Evolutionary conservation across 495 filamentous ascomycete genomes (phyloP).

Genomic region (Cercophora samala): DNA sequence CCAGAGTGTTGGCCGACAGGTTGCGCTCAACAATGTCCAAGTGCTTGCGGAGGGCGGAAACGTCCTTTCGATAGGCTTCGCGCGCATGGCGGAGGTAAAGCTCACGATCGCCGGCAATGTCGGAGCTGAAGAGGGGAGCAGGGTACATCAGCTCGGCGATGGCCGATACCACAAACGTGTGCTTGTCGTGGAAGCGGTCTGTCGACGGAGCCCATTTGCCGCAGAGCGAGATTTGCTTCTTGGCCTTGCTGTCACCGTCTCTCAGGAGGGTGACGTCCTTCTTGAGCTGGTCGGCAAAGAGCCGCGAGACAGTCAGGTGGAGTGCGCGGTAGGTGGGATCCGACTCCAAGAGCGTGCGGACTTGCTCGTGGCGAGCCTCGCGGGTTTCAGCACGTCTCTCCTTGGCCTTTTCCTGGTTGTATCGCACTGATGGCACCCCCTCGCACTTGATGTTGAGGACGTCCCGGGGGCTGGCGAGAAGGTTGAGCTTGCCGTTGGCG

Average conservation of each 20-base stretch:
- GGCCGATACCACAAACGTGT: slow-evolving; percentile 45
- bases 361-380: slow-evolving; percentile 29
- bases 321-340: slow-evolving; percentile 40
- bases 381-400: slow-evolving; percentile 11
- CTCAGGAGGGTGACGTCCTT: slow-evolving; percentile 37
- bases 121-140: slow-evolving; percentile 16
- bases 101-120: slow-evolving; percentile 32
- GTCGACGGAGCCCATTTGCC: slow-evolving; percentile 51
- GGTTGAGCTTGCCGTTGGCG: slow-evolving; percentile 35
- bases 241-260: slow-evolving; percentile 29
- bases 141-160: slow-evolving; percentile 49
- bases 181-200: slow-evolving; percentile 47
- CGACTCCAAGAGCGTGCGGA: slow-evolving; percentile 30
- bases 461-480: slow-evolving; percentile 26
- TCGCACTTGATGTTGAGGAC: slow-evolving; percentile 32
- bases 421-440: not conserved
- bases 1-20: slow-evolving; percentile 36
- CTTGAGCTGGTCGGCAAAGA: slow-evolving; percentile 48
- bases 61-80: slow-evolving; percentile 40
- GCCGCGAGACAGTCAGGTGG: slow-evolving; percentile 44
- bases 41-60: slow-evolving; percentile 41
- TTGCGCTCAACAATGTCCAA: slow-evolving; percentile 47
- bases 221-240: slow-evolving; percentile 42
- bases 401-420: slow-evolving; percentile 8
- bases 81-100: slow-evolving; percentile 47